Percentiles rank a stretch among this genome's conserved stretches.
These are phyloP conservation scores for Tanozyma kutaoensis DNA, from an alignment of 805 yeast genomes.

Conservation along the genomic window DNA sequence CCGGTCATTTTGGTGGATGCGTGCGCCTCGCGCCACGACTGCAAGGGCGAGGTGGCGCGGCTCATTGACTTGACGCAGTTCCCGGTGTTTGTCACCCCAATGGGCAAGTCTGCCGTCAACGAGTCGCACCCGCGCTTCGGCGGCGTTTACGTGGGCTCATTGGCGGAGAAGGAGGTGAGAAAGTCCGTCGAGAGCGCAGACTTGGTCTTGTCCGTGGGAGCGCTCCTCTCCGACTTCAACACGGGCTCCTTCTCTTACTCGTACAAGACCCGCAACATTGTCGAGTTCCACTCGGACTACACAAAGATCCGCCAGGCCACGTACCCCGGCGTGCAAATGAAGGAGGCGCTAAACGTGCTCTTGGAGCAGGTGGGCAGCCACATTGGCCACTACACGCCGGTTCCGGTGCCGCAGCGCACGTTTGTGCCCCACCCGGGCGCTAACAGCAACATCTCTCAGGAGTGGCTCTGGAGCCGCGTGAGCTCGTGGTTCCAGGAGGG, in stretches of 20 bases:
- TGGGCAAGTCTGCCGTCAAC: constrained; percentile 76
- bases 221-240: constrained; percentile 11
- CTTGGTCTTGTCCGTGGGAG: constrained; percentile 11
- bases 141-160: constrained; percentile 8
- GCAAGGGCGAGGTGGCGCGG: constrained; percentile 45
- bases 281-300: constrained; percentile 12
- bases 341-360: constrained; percentile 11
- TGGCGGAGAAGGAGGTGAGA: constrained; percentile 11
- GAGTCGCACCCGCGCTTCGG: constrained; percentile 29
- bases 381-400: constrained; percentile 32
- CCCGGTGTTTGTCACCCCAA: constrained; percentile 79
- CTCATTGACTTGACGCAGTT: constrained; percentile 58
- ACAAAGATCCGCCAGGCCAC: constrained; percentile 8
- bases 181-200: constrained; percentile 9
- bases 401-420: constrained; percentile 41
- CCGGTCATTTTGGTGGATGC: constrained; percentile 79
- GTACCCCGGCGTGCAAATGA: constrained; percentile 10
- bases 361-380: constrained; percentile 22
- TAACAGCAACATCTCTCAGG: constrained; percentile 7
- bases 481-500: constrained; percentile 14
- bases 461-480: constrained; percentile 13
- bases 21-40: constrained; percentile 70
- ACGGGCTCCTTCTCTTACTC: constrained; percentile 11
- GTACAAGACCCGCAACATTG: constrained; percentile 8
- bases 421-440: constrained; percentile 30